A percentile compares a stretch with the other conserved stretches of the same genome.
Conservation (phyloP, 1,284 basidiomycete genomes). For the Irpex sp. region DNA sequence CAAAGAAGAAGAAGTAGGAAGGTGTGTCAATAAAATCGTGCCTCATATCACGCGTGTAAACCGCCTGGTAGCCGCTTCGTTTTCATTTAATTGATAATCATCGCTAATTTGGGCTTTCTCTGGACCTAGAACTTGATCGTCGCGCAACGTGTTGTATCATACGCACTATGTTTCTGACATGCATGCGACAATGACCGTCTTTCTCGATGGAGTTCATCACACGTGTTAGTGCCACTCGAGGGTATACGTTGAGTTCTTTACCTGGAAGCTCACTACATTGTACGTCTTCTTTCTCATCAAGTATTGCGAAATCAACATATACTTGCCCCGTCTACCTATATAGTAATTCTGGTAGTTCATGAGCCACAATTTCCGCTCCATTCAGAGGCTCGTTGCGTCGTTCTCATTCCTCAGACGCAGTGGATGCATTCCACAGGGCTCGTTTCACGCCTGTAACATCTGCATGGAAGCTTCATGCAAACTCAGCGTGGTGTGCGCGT, state of each 20-base stretch:
- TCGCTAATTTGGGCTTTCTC: background rate
- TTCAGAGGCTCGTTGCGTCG: background rate
- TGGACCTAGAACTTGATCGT: background rate
- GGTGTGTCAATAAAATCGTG: constrained; percentile 5
- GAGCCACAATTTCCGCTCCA: background rate
- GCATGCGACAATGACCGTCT: background rate
- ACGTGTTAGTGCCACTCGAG: background rate
- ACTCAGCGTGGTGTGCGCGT: background rate
- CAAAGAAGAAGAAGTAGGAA: constrained; percentile 47
- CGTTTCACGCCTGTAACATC: background rate
- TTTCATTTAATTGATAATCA: constrained; percentile 1
- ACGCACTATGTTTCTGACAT: background rate
- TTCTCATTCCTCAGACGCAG: background rate
- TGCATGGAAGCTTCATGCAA: background rate
- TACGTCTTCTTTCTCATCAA: background rate
- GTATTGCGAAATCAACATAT: background rate
- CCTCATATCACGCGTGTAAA: background rate
- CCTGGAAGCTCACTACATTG: background rate
- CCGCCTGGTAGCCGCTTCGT: constrained; percentile 9
- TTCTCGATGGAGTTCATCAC: background rate
- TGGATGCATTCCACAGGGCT: background rate
- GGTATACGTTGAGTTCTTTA: background rate
- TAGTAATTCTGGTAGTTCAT: background rate
- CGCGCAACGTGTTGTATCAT: background rate
- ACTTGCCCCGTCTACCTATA: background rate